Evolutionary conservation across 768 basidiomycete species (phyloP).

Genomic region (Suillus americanus): DNA sequence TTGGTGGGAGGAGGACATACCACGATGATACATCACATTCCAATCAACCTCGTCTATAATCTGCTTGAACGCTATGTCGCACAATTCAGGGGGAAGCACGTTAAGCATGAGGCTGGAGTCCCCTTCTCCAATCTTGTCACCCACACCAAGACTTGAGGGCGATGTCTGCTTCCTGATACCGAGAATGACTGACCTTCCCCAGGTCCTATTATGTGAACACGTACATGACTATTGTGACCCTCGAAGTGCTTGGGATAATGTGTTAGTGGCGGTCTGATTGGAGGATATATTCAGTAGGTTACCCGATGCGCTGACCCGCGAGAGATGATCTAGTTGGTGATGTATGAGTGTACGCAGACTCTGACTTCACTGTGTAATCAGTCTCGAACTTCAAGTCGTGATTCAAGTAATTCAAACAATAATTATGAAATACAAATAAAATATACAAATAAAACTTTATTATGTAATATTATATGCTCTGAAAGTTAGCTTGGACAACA

Average conservation of each 20-base stretch:
- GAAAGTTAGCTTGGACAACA: not conserved
- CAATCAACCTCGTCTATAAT: conserved; percentile 67
- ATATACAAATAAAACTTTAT: not conserved
- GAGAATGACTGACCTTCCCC: not conserved
- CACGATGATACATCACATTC: conserved; percentile 74
- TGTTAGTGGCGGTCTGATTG: conserved; percentile 18
- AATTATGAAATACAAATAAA: not conserved
- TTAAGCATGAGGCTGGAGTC: conserved; percentile 63
- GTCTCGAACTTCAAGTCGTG: too few species aligned
- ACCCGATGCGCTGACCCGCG: not conserved
- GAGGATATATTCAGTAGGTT: conserved; percentile 38
- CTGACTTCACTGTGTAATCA: not conserved
- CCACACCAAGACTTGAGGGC: conserved; percentile 31
- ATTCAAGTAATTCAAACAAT: not conserved
- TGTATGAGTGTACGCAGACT: conserved; percentile 24
- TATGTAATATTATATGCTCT: not conserved
- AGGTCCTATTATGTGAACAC: not conserved
- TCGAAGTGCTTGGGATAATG: not conserved
- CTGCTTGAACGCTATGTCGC: conserved; percentile 54
- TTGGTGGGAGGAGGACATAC: conserved; percentile 31
- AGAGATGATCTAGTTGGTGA: conserved; percentile 31
- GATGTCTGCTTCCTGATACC: conserved; percentile 1
- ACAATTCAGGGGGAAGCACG: conserved; percentile 57
- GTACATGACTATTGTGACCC: not conserved
- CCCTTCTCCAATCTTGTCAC: conserved; percentile 58